Conservation (phyloP, 1,284 basidiomycete genomes). For the Cystobasidium sp. region DNA sequence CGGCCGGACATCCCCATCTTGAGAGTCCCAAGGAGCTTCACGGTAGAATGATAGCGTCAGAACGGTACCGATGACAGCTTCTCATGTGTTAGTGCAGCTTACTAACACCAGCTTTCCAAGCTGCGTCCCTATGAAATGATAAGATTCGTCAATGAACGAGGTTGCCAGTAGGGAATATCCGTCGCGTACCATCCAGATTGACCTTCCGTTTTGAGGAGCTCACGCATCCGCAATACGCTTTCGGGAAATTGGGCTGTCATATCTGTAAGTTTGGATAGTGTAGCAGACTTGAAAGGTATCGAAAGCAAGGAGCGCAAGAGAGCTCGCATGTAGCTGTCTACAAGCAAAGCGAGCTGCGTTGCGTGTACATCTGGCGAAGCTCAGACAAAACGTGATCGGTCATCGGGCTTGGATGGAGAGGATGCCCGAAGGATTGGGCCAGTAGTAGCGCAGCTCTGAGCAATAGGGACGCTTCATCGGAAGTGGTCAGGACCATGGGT, state of each 20-base stretch:
- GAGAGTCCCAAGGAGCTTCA: conserved; percentile 34
- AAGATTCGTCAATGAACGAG: background rate
- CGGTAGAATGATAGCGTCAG: background rate
- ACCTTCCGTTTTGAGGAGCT: conserved; percentile 20
- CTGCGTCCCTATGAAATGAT: conserved; percentile 26
- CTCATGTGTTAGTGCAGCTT: background rate
- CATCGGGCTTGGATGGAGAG: too few species aligned
- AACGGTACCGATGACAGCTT: background rate
- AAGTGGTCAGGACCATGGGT: too few species aligned
- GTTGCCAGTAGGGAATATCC: background rate
- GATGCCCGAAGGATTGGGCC: too few species aligned
- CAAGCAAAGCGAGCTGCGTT: background rate
- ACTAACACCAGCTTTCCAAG: conserved; percentile 39
- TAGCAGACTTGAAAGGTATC: background rate
- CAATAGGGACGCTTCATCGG: too few species aligned
- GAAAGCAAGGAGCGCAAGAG: background rate
- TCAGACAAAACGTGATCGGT: too few species aligned
- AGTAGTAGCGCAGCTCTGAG: too few species aligned
- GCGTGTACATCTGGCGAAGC: too few species aligned
- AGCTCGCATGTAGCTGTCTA: background rate
- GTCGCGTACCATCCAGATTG: conserved; percentile 26
- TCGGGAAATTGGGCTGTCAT: conserved; percentile 25
- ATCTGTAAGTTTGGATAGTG: background rate
- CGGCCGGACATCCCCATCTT: conserved; percentile 29
- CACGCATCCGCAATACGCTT: conserved; percentile 30